phyloP scores from a whole-genome alignment of 176 grass and related monocot genomes.

The Oryza glumipatula region DNA sequence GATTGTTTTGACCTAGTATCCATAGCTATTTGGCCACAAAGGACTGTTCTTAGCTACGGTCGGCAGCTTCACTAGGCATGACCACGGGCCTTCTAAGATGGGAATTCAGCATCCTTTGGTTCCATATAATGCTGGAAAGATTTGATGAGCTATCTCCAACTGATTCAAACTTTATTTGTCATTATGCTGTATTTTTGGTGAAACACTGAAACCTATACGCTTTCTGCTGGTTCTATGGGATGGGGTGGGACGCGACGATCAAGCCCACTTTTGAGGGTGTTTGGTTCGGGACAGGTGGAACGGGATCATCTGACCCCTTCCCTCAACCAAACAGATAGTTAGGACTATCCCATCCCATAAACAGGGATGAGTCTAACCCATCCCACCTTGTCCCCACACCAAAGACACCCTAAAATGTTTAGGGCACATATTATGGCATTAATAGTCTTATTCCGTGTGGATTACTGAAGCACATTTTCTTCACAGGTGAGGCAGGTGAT shows the following conservation, averaged over 20 bases:
- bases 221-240: background rate
- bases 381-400: too few species aligned
- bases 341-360: too few species aligned
- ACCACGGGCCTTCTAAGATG: background rate
- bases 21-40: constrained; percentile 31
- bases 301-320: too few species aligned
- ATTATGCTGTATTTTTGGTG: constrained; percentile 6
- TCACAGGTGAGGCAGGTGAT: constrained; percentile 43
- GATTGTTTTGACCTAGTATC: constrained; percentile 4
- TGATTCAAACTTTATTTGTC: constrained; percentile 27
- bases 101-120: constrained; percentile 21
- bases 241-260: too few species aligned
- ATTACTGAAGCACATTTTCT: constrained; percentile 45
- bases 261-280: too few species aligned
- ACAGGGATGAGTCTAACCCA: too few species aligned
- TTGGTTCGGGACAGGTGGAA: too few species aligned
- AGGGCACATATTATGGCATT: constrained; percentile 16
- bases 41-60: constrained; percentile 25
- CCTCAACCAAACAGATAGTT: too few species aligned
- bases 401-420: constrained; percentile 1
- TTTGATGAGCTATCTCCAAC: constrained; percentile 6
- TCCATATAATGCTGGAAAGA: constrained; percentile 21
- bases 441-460: constrained; percentile 10
- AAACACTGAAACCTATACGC: background rate
- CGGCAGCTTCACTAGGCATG: constrained; percentile 29